Conservation (phyloP, 73 alveolate genomes). For the Effrenium voratum region DNA sequence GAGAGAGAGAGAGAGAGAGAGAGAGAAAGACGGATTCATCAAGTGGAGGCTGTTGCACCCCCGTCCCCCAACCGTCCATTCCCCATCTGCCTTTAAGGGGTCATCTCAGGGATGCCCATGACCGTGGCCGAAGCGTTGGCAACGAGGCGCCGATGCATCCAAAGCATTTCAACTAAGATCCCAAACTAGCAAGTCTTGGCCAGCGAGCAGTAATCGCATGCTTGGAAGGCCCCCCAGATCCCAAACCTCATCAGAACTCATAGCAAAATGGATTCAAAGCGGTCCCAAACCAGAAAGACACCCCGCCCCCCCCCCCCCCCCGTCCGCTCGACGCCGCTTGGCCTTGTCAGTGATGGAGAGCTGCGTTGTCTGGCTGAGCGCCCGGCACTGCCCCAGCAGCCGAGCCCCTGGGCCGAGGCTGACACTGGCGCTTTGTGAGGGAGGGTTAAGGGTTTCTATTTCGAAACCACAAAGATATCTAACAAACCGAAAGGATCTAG, state of each 20-base stretch:
- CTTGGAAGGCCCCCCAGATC: too few relatives aligned
- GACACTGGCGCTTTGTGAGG: not conserved
- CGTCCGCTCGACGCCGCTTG: not conserved
- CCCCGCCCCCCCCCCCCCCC: not conserved
- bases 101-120: not conserved
- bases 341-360: conserved; percentile 72
- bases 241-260: too few relatives aligned
- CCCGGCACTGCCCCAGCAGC: conserved; percentile 4
- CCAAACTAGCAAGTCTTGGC: not conserved
- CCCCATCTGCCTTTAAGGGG: not conserved
- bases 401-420: conserved; percentile 15
- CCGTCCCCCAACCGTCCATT: not conserved
- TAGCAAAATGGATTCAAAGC: too few relatives aligned
- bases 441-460: not conserved
- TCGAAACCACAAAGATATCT: not conserved
- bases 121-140: not conserved
- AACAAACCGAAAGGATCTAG: not conserved
- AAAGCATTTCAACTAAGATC: not conserved
- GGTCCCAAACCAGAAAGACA: too few relatives aligned
- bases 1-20: not conserved
- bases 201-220: not conserved
- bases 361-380: conserved; percentile 30
- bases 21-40: not conserved
- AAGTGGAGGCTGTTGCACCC: not conserved
- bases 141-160: not conserved